Evolutionary conservation across 345 rosid genomes (phyloP), one percentile per base, ranked within the genome.

Genomic region (Murraya paniculata): DNA sequence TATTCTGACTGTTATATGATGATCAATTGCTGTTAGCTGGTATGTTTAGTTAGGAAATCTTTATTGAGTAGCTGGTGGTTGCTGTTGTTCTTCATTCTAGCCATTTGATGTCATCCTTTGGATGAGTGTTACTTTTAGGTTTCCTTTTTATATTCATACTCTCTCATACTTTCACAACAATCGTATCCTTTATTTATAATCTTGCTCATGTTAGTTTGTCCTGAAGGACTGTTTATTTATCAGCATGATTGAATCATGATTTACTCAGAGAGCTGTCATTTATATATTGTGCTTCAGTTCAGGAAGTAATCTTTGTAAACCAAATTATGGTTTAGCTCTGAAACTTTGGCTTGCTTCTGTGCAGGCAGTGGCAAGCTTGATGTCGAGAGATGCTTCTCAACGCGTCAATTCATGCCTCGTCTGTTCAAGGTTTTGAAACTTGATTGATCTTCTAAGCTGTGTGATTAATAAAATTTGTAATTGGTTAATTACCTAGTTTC

Each of bases 341-440:
- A 78, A 77, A 60, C 53, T 24, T 71, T 6, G 28, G 55, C 36
- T 61, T 72, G 30, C 53, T 64, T 73, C 76, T 79, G 59, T 86
- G 88, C 91, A 96, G 99, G 89, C 68, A 82, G 88, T 25, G 95
- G 95, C 70, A 96, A 92, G 88, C 76, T 96, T 71, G 90, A 91
- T 77, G 90, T 91, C 69, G 97, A 94, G 75, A 90, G 88, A 81
- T 96, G 98, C 80, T 92, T 85, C 79, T 83, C 99, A 74, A 94
- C 97, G 68, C 93, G 88, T 14, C 85, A 85, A 79, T 81, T 92
- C 80, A 91, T 87, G 93, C 94, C 88, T n/a, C 89, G 89, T 61
- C 88, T 96, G 83, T 87, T 85, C 62, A 96, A 96, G 99, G 98
- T 96, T 77, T 41, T 73, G 74, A 68, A 58, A 39, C 64, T 35